A percentile compares a stretch with the other conserved stretches of the same genome.
phyloP scores from a whole-genome alignment of 768 basidiomycete genomes.

The Tricholoma sp. region DNA sequence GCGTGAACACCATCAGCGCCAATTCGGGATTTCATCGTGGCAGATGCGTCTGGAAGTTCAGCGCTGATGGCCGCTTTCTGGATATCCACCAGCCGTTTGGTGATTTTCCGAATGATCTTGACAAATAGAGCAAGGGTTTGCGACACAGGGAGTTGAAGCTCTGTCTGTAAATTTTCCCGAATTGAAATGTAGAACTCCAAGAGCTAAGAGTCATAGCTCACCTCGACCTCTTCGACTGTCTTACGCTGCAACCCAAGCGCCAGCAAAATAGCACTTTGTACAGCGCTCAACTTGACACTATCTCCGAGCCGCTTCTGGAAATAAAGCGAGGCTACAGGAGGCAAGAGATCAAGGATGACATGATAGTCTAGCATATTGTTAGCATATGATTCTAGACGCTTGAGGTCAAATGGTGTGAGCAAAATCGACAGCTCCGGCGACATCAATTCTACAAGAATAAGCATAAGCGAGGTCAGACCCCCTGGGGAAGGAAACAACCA shows the following conservation, averaged over 20 bases:
- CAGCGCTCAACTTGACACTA: slow-evolving; percentile 70
- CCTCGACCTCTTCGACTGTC: slow-evolving; percentile 85
- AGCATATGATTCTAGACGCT: slow-evolving; percentile 91
- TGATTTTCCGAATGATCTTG: slow-evolving; percentile 85
- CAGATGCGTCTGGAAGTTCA: slow-evolving; percentile 44
- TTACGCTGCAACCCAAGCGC: slow-evolving; percentile 90
- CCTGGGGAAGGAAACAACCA: background rate
- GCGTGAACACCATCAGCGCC: slow-evolving; percentile 1
- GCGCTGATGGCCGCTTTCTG: slow-evolving; percentile 75
- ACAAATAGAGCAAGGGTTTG: slow-evolving; percentile 89
- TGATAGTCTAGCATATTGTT: slow-evolving; percentile 97
- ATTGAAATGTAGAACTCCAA: background rate
- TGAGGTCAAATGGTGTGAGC: slow-evolving; percentile 90
- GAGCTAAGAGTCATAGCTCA: slow-evolving; percentile 22
- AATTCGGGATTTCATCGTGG: slow-evolving; percentile 5
- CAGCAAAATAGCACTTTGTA: slow-evolving; percentile 88
- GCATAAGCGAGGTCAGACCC: background rate
- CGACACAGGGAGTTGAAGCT: slow-evolving; percentile 79
- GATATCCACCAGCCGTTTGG: slow-evolving; percentile 67
- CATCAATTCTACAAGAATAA: slow-evolving; percentile 22
- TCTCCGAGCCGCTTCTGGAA: slow-evolving; percentile 72
- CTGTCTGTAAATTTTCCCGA: slow-evolving; percentile 39
- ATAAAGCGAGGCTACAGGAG: slow-evolving; percentile 73
- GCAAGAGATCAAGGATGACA: slow-evolving; percentile 89
- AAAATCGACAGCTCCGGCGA: slow-evolving; percentile 47